phyloP scores from a whole-genome alignment of 2,329 filamentous ascomycete species.

The Fusarium lateritium region DNA sequence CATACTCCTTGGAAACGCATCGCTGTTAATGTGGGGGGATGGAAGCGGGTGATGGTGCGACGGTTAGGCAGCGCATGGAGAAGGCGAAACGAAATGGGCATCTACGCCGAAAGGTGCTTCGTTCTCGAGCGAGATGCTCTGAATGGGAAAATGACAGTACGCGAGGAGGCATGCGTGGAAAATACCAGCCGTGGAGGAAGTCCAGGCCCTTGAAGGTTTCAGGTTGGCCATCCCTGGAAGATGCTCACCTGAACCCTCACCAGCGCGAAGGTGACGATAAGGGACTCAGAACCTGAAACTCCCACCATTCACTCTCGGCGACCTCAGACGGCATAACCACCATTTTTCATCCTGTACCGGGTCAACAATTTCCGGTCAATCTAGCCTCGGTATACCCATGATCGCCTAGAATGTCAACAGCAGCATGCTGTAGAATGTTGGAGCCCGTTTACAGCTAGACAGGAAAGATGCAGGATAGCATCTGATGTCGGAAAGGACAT shows the following conservation, averaged over 20 bases:
- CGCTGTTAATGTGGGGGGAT: constrained; percentile 65
- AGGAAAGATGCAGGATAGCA: neutral
- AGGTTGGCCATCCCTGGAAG: neutral
- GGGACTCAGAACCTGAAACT: neutral
- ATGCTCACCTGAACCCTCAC: neutral
- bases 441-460: neutral
- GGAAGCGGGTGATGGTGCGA: constrained; percentile 62
- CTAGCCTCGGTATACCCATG: neutral
- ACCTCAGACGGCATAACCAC: neutral
- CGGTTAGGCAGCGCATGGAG: constrained; percentile 60
- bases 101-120: constrained; percentile 65
- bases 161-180: constrained; percentile 50
- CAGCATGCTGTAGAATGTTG: neutral
- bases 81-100: constrained; percentile 57
- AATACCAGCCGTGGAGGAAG: constrained; percentile 46
- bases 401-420: too few species aligned
- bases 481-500: neutral
- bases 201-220: constrained; percentile 37
- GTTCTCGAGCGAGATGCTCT: constrained; percentile 54
- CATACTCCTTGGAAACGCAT: constrained; percentile 56
- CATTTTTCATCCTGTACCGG: neutral
- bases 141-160: constrained; percentile 42
- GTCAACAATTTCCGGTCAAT: neutral
- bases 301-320: neutral
- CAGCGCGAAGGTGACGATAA: neutral